phyloP scores from a whole-genome alignment of 345 rosid genomes.

The Cardamine resedifolia region DNA sequence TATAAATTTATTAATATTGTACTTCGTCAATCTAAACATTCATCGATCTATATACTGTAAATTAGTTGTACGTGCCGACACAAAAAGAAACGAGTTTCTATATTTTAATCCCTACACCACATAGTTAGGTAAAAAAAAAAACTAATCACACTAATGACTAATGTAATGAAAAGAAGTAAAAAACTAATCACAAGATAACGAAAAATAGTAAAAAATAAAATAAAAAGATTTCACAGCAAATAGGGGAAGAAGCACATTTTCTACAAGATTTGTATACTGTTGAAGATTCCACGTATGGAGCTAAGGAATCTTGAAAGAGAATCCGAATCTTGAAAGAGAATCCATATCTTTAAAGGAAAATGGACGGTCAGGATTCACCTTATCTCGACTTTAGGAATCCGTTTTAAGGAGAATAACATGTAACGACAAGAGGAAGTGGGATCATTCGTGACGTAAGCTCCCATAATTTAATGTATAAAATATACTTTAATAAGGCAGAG shows the following conservation, averaged over 20 bases:
- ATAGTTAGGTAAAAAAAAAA: background rate
- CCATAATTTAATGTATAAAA: constrained; percentile 10
- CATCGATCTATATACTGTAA: background rate
- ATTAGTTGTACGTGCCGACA: background rate
- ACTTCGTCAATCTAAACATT: too few species aligned
- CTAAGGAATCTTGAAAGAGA: constrained; percentile 25
- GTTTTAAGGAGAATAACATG: constrained; percentile 21
- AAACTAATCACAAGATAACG: background rate
- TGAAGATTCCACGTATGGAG: constrained; percentile 33
- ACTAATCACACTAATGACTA: background rate
- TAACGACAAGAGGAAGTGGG: constrained; percentile 35
- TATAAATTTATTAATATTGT: too few species aligned
- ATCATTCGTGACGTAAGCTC: constrained; percentile 27
- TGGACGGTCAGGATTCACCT: constrained; percentile 24
- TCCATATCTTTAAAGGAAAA: constrained; percentile 23
- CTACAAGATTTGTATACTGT: constrained; percentile 27
- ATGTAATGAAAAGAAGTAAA: too few species aligned
- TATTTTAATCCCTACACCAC: background rate
- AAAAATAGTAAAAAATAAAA: background rate
- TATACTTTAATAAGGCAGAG: constrained; percentile 4
- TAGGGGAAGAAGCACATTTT: constrained; percentile 14
- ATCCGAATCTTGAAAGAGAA: constrained; percentile 34
- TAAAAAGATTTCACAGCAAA: constrained; percentile 3
- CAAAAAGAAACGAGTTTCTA: background rate
- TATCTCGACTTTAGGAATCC: constrained; percentile 29